phyloP scores from a whole-genome alignment of 2,329 filamentous ascomycete genomes.

The Claviceps fusiformis region DNA sequence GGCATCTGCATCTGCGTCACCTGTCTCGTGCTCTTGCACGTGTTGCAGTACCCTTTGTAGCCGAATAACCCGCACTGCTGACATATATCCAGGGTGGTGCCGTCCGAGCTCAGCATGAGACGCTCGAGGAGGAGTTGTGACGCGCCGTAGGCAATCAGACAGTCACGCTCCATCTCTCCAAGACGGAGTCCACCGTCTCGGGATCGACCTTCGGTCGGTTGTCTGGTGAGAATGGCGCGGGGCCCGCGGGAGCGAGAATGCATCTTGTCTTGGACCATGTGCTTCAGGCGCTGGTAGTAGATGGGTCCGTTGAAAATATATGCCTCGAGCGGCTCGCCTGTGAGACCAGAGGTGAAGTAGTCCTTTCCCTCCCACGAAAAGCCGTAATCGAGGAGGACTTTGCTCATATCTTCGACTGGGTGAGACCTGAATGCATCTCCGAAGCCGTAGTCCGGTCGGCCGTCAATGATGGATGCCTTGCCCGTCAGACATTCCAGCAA shows the following conservation, averaged over 20 bases:
- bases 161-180: slow-evolving; percentile 98
- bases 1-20: slow-evolving; percentile 93
- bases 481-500: slow-evolving; percentile 90
- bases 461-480: slow-evolving; percentile 79
- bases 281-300: slow-evolving; percentile 98
- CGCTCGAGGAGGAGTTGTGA: slow-evolving; percentile 84
- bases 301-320: slow-evolving; percentile 99
- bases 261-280: slow-evolving; percentile 99
- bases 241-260: slow-evolving; percentile 87
- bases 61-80: slow-evolving; percentile 91
- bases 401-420: slow-evolving; percentile 78
- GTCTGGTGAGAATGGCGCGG: slow-evolving; percentile 78
- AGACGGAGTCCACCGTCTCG: slow-evolving; percentile 82
- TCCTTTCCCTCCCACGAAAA: slow-evolving; percentile 98
- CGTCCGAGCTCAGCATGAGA: slow-evolving; percentile 88
- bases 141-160: slow-evolving; percentile 91
- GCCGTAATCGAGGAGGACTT: slow-evolving; percentile 70
- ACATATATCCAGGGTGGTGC: slow-evolving; percentile 84
- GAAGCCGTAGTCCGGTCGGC: slow-evolving; percentile 74
- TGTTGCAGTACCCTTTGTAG: slow-evolving; percentile 88
- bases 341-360: slow-evolving; percentile 88
- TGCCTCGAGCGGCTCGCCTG: slow-evolving; percentile 81
- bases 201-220: slow-evolving; percentile 91
- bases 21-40: slow-evolving; percentile 70
- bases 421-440: slow-evolving; percentile 70